Evolutionary conservation across 306 rosid genomes (phyloP).

Genomic region (Sindora glabra): DNA sequence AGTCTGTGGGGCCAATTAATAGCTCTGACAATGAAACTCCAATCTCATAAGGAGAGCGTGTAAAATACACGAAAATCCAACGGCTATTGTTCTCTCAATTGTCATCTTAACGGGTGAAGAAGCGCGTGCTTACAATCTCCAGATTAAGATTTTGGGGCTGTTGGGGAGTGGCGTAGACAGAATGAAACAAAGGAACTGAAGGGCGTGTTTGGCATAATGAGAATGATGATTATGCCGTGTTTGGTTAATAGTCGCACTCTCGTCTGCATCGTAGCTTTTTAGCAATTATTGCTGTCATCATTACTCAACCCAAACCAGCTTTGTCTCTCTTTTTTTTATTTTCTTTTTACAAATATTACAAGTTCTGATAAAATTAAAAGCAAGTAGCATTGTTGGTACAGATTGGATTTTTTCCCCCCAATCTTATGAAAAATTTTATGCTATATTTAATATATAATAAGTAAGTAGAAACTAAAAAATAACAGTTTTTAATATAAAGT

Average conservation of each 20-base stretch:
- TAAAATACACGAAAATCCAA: too few relatives aligned
- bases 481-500: too few relatives aligned
- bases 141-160: too few relatives aligned
- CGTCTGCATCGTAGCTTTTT: conserved; percentile 21
- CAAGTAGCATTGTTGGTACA: too few relatives aligned
- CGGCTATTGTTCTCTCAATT: background rate
- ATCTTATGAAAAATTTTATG: too few relatives aligned
- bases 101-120: too few relatives aligned
- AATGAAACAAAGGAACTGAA: background rate
- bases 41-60: too few relatives aligned
- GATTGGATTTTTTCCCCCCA: too few relatives aligned
- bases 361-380: too few relatives aligned
- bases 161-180: background rate
- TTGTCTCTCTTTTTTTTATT: background rate
- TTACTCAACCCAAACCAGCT: background rate
- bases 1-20: conserved; percentile 9
- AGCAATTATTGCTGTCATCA: conserved; percentile 27
- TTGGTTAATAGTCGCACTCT: background rate
- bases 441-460: too few relatives aligned
- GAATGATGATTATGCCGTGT: conserved; percentile 21
- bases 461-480: too few relatives aligned
- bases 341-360: background rate
- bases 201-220: background rate
- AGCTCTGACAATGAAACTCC: background rate
- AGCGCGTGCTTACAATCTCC: too few relatives aligned